Percentiles rank a stretch among this genome's conserved stretches.
Conservation (phyloP, 2,329 filamentous ascomycete genomes). For the Fusarium kyushuense region DNA sequence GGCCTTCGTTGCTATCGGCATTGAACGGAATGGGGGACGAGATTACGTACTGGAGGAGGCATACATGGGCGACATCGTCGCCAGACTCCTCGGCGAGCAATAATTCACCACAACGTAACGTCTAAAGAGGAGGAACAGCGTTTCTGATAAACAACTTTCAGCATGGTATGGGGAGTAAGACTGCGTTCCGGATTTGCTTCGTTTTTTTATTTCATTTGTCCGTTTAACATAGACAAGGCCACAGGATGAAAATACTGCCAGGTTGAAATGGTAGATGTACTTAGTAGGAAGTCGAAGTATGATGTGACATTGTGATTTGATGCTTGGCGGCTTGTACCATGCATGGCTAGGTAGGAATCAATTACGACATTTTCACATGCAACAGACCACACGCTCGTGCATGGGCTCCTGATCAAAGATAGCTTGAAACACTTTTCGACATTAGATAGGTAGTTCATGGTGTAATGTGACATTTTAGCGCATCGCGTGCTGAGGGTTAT, state of each 20-base stretch:
- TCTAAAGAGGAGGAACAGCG: slow-evolving; percentile 14
- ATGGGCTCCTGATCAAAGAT: slow-evolving; percentile 1
- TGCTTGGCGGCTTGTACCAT: background rate
- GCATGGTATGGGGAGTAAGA: slow-evolving; percentile 46
- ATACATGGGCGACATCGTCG: slow-evolving; percentile 91
- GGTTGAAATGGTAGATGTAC: background rate
- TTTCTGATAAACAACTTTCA: slow-evolving; percentile 21
- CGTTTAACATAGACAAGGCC: slow-evolving; percentile 30
- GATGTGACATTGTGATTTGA: background rate
- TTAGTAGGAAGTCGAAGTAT: background rate
- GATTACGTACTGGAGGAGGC: slow-evolving; percentile 91
- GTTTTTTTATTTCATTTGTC: slow-evolving; percentile 2
- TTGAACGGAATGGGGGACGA: slow-evolving; percentile 80
- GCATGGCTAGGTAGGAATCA: background rate
- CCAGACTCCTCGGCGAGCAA: slow-evolving; percentile 83
- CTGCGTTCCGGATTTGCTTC: slow-evolving; percentile 11
- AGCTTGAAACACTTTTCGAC: slow-evolving; percentile 39
- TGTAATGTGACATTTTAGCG: slow-evolving; percentile 46
- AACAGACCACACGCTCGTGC: background rate
- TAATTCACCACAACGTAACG: slow-evolving; percentile 47
- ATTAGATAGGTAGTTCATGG: slow-evolving; percentile 33
- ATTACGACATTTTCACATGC: slow-evolving; percentile 7
- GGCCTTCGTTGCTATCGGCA: slow-evolving; percentile 84
- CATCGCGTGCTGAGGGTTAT: slow-evolving; percentile 39
- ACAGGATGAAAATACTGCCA: slow-evolving; percentile 6